phyloP scores from a whole-genome alignment of 495 filamentous ascomycete genomes.

The Lophiostoma macrostomum region DNA sequence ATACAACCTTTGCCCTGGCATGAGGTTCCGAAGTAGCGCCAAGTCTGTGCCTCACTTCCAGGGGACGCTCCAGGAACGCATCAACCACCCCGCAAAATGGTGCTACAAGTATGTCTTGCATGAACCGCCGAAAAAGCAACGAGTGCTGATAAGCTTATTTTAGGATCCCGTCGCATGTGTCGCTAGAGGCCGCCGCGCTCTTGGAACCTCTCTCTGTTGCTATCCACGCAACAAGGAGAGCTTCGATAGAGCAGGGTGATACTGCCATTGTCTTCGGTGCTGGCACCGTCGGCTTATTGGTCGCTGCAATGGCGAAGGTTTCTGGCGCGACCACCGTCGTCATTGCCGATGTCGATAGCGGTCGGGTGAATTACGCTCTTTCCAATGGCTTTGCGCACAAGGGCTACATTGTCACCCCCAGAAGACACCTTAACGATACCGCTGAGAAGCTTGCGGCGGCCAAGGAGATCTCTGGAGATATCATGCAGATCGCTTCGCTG shows the following conservation, averaged over 20 bases:
- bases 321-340: slow-evolving; percentile 35
- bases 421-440: slow-evolving; percentile 26
- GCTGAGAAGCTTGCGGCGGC: slow-evolving; percentile 29
- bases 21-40: slow-evolving; percentile 39
- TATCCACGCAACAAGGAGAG: slow-evolving; percentile 35
- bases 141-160: slow-evolving; percentile 21
- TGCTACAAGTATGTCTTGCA: slow-evolving; percentile 39
- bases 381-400: slow-evolving; percentile 34
- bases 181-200: slow-evolving; percentile 33
- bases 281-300: slow-evolving; percentile 36
- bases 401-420: slow-evolving; percentile 31
- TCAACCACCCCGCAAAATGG: slow-evolving; percentile 40
- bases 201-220: slow-evolving; percentile 38
- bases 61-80: slow-evolving; percentile 38
- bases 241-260: slow-evolving; percentile 34
- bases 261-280: slow-evolving; percentile 39
- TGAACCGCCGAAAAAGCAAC: slow-evolving; percentile 22
- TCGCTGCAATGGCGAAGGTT: slow-evolving; percentile 37
- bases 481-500: slow-evolving; percentile 30
- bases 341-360: slow-evolving; percentile 37
- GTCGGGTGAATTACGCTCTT: slow-evolving; percentile 36
- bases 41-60: slow-evolving; percentile 40
- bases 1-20: slow-evolving; percentile 39
- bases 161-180: slow-evolving; percentile 35
- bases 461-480: slow-evolving; percentile 31